phyloP scores from a whole-genome alignment of 2,329 filamentous ascomycete species.

The Fusarium pseudograminearum region DNA sequence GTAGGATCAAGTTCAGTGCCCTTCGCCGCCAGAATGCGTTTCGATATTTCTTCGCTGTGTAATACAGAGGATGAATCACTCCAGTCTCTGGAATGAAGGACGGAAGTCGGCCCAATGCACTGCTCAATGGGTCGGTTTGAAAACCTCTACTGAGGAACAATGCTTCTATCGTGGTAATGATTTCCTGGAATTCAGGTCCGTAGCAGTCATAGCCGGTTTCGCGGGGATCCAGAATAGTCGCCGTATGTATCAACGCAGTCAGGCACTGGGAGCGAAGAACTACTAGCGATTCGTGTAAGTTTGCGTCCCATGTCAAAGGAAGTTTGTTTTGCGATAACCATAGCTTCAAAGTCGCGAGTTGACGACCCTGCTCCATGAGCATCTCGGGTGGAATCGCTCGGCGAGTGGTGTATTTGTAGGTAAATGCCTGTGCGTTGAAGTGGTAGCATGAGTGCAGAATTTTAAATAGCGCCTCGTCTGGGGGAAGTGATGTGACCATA shows the following conservation, averaged over 20 bases:
- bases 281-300: background rate
- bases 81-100: slow-evolving; percentile 38
- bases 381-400: slow-evolving; percentile 25
- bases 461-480: slow-evolving; percentile 10
- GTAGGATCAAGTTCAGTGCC: slow-evolving; percentile 10
- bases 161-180: slow-evolving; percentile 5
- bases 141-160: background rate
- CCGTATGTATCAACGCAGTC: slow-evolving; percentile 14
- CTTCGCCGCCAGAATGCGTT: slow-evolving; percentile 28
- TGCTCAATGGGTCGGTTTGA: rapidly evolving
- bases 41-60: slow-evolving; percentile 33
- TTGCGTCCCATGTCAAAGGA: rapidly evolving
- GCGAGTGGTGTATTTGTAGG: slow-evolving; percentile 33
- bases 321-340: slow-evolving; percentile 27
- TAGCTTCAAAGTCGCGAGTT: slow-evolving; percentile 29
- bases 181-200: slow-evolving; percentile 38
- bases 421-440: slow-evolving; percentile 21
- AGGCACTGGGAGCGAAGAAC: slow-evolving; percentile 39
- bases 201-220: slow-evolving; percentile 33
- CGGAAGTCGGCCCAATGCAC: background rate
- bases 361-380: slow-evolving; percentile 41
- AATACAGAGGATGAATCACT: slow-evolving; percentile 32
- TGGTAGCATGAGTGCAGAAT: slow-evolving; percentile 34
- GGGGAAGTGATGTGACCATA: background rate
- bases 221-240: slow-evolving; percentile 26